These are phyloP conservation scores for Aspergillus tamarii DNA, from an alignment of 2,329 filamentous ascomycete genomes.

Conservation along the genomic window DNA sequence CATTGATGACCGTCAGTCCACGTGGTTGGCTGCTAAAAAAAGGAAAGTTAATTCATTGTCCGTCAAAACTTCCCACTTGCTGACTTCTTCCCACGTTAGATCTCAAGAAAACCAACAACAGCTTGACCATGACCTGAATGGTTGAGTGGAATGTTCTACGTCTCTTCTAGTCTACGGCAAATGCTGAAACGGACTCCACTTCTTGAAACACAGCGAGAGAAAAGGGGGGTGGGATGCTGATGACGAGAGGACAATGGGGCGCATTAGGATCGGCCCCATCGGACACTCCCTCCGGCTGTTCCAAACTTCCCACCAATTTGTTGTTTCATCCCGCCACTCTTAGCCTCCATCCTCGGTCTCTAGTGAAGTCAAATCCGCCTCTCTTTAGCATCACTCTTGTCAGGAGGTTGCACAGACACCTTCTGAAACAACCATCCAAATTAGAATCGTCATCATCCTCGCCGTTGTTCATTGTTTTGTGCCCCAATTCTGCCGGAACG, in stretches of 20 bases:
- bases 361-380: conserved; percentile 9
- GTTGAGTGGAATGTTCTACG: conserved; percentile 17
- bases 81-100: neutral
- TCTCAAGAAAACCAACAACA: neutral
- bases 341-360: conserved; percentile 7
- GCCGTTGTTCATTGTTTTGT: neutral
- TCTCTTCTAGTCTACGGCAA: conserved; percentile 17
- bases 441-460: conserved; percentile 4
- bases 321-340: conserved; percentile 24
- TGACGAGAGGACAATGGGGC: conserved; percentile 4
- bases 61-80: neutral
- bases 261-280: conserved; percentile 11
- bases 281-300: conserved; percentile 3
- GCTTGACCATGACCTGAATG: neutral
- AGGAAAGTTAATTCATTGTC: neutral
- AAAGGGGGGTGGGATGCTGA: neutral
- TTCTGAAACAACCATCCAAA: conserved; percentile 7
- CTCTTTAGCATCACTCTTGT: conserved; percentile 9
- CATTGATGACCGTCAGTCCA: neutral
- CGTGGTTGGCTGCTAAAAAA: conserved; percentile 2
- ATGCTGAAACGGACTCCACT: conserved; percentile 22
- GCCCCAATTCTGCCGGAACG: neutral
- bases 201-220: conserved; percentile 14
- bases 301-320: conserved; percentile 2
- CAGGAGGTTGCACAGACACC: conserved; percentile 5